These are phyloP conservation scores for Entomortierella chlamydospora DNA, from an alignment of 192 early-diverging fungal genomes.

Conservation along the genomic window DNA sequence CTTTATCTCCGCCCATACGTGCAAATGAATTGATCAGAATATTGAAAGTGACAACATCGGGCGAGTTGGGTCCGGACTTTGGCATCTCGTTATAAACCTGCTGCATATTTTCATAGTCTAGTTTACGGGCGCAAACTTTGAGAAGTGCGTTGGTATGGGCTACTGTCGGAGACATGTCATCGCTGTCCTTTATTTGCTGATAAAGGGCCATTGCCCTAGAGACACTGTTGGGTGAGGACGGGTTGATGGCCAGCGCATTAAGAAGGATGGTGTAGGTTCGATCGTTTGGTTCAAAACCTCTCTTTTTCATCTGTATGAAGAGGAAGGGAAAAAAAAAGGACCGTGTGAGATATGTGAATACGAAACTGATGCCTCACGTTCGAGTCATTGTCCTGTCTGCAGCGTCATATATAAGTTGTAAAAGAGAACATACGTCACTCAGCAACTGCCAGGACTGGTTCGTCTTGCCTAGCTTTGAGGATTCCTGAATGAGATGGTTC, in stretches of 20 bases:
- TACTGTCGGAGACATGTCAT: constrained; percentile 11
- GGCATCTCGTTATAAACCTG: constrained; percentile 35
- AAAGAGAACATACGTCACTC: constrained; percentile 31
- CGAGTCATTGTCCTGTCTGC: too few species aligned
- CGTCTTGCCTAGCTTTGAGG: constrained; percentile 39
- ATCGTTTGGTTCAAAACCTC: constrained; percentile 39
- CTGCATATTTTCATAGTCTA: constrained; percentile 20
- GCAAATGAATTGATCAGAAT: constrained; percentile 47
- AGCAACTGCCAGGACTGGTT: constrained; percentile 37
- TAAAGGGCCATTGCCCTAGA: constrained; percentile 36
- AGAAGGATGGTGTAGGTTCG: constrained; percentile 48
- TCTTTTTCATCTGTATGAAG: constrained; percentile 42
- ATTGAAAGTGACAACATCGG: constrained; percentile 52
- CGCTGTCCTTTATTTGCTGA: constrained; percentile 17
- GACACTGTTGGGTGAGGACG: constrained; percentile 37
- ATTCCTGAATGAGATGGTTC: constrained; percentile 56
- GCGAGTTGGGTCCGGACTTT: constrained; percentile 18
- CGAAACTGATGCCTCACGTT: too few species aligned
- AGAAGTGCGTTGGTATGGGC: constrained; percentile 52
- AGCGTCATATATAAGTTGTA: too few species aligned
- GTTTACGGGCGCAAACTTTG: constrained; percentile 51
- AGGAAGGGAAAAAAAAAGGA: not conserved
- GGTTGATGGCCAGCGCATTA: constrained; percentile 48
- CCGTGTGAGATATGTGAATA: not conserved
- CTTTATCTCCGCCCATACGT: constrained; percentile 30